phyloP scores from a whole-genome alignment of 129 eudicot genomes.

The Smallanthus sonchifolius region DNA sequence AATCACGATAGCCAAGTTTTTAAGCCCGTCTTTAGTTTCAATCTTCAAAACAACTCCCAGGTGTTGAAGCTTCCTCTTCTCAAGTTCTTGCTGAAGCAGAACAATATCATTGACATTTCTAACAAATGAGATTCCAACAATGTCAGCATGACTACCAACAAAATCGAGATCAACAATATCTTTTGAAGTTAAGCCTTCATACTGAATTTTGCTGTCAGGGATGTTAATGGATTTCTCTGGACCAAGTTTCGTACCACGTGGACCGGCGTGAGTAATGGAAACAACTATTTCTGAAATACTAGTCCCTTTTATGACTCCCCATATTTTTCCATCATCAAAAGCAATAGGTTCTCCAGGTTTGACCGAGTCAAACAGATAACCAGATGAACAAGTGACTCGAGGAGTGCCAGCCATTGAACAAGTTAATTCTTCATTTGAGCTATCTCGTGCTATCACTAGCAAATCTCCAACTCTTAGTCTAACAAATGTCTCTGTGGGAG shows the following conservation, averaged over 20 bases:
- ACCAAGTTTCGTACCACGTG: slow-evolving; percentile 63
- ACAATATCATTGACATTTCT: slow-evolving; percentile 52
- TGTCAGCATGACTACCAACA: slow-evolving; percentile 74
- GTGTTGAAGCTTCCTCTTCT: slow-evolving; percentile 39
- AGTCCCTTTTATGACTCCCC: slow-evolving; percentile 72
- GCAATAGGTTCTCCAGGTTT: slow-evolving; percentile 79
- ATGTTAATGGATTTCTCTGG: slow-evolving; percentile 79
- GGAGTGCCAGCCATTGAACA: slow-evolving; percentile 36
- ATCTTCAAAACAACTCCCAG: slow-evolving; percentile 65
- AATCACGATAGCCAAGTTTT: slow-evolving; percentile 48
- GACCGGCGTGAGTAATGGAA: slow-evolving; percentile 65
- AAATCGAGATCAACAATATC: slow-evolving; percentile 71
- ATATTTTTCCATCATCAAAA: slow-evolving; percentile 79
- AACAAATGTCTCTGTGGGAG: slow-evolving; percentile 51
- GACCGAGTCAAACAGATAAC: slow-evolving; percentile 76
- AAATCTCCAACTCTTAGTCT: slow-evolving; percentile 63
- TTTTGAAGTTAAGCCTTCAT: slow-evolving; percentile 78
- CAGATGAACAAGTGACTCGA: slow-evolving; percentile 62
- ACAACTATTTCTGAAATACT: slow-evolving; percentile 66
- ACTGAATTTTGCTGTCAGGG: slow-evolving; percentile 59
- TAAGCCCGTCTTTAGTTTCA: slow-evolving; percentile 63
- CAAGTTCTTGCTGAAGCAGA: slow-evolving; percentile 48
- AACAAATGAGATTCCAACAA: slow-evolving; percentile 71
- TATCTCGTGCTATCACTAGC: slow-evolving; percentile 57
- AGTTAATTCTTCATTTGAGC: slow-evolving; percentile 33